phyloP scores from a whole-genome alignment of 306 rosid genomes.

The Medicago ruthenica region DNA sequence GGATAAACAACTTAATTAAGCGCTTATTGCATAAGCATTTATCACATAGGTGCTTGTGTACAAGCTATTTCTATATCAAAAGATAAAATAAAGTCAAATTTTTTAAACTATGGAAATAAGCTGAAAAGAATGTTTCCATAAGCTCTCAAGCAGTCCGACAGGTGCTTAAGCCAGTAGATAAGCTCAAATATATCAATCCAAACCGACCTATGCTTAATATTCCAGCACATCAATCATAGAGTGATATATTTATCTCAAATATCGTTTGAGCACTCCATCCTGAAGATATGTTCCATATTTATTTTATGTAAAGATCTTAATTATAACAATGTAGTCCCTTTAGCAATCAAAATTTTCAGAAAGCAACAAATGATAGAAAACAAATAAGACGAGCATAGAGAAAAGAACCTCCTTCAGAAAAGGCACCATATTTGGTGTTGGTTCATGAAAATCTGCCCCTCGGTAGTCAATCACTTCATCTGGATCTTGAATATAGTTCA shows the following conservation, averaged over 20 bases:
- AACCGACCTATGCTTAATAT: background rate
- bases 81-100: too few species aligned
- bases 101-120: background rate
- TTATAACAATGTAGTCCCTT: slow-evolving; percentile 23
- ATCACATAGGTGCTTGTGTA: background rate
- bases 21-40: background rate
- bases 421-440: slow-evolving; percentile 81
- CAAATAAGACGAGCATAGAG: slow-evolving; percentile 7
- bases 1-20: background rate
- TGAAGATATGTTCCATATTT: slow-evolving; percentile 10
- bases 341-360: slow-evolving; percentile 38
- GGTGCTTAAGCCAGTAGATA: background rate
- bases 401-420: slow-evolving; percentile 79
- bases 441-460: slow-evolving; percentile 94
- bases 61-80: background rate
- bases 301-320: slow-evolving; percentile 38
- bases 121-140: background rate
- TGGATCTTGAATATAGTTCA: slow-evolving; percentile 97
- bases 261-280: slow-evolving; percentile 3
- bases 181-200: background rate
- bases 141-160: background rate
- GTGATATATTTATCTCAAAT: slow-evolving; percentile 11
- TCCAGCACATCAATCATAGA: slow-evolving; percentile 32
- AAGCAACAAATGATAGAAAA: slow-evolving; percentile 22
- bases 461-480: slow-evolving; percentile 81